A percentile compares a stretch with the other conserved stretches of the same genome.
These are phyloP conservation scores for Helotiales sp. DNA, from an alignment of 2,329 filamentous ascomycete species.

Conservation along the genomic window DNA sequence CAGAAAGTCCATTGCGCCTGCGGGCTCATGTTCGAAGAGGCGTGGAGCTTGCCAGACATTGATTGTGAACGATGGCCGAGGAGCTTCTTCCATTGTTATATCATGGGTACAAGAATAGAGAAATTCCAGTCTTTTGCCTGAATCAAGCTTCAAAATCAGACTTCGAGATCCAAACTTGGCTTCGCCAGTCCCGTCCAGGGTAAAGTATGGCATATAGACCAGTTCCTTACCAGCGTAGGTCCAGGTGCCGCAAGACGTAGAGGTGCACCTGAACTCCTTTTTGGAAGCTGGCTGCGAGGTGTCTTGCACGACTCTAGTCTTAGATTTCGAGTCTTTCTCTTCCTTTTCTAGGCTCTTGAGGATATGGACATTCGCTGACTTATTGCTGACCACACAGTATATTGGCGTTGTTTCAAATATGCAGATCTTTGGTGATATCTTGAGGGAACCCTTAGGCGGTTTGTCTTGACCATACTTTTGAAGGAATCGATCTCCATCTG, in stretches of 20 bases:
- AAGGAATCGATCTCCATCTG: slow-evolving; percentile 1
- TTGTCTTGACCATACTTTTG: neutral
- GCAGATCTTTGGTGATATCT: neutral
- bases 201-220: slow-evolving; percentile 2
- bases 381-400: slow-evolving; percentile 2
- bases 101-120: neutral
- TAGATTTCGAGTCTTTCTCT: neutral
- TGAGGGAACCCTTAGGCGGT: neutral
- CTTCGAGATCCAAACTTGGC: slow-evolving; percentile 6
- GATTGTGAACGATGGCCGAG: neutral
- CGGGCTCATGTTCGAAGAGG: neutral
- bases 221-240: neutral
- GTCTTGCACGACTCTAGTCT: neutral
- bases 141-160: neutral
- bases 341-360: slow-evolving; percentile 4
- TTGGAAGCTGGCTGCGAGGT: neutral
- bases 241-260: slow-evolving; percentile 5
- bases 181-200: neutral
- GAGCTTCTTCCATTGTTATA: slow-evolving; percentile 5
- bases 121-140: slow-evolving; percentile 8
- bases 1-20: neutral
- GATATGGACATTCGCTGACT: neutral
- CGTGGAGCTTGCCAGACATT: neutral
- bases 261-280: neutral
- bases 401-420: neutral